phyloP scores from a whole-genome alignment of 352 stramenopile genomes.

The Pythium pectinolyticum region DNA sequence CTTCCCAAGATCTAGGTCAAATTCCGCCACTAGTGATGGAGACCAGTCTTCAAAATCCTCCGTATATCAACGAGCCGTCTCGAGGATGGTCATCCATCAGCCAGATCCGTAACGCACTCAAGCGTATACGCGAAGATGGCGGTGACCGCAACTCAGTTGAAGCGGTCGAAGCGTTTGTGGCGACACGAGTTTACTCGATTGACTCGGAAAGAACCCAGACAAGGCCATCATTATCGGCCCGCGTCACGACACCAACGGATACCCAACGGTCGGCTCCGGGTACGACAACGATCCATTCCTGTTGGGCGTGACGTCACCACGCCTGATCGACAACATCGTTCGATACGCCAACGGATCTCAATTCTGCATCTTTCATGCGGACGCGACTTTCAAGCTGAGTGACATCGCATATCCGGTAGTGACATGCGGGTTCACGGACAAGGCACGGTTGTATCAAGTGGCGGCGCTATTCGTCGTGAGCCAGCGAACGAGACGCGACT shows the following conservation, averaged over 20 bases:
- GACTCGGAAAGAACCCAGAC: not conserved
- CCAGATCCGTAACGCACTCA: not conserved
- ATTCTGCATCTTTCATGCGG: not conserved
- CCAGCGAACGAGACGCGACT: not conserved
- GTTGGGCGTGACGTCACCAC: not conserved
- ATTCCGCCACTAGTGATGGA: constrained; percentile 2
- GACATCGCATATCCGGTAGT: constrained; percentile 5
- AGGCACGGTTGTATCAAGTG: not conserved
- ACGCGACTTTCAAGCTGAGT: constrained; percentile 7
- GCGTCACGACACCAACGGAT: not conserved
- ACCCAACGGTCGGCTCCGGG: not conserved
- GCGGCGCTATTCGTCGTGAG: not conserved
- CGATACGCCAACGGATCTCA: not conserved
- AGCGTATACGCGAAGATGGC: not conserved
- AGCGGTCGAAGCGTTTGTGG: not conserved
- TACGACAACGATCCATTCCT: constrained; percentile 1
- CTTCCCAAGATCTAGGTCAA: not conserved
- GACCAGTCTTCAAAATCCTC: not conserved
- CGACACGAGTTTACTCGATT: not conserved
- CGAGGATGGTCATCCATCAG: not conserved
- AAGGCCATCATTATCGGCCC: not conserved
- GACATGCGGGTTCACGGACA: constrained; percentile 3
- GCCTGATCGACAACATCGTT: constrained; percentile 1
- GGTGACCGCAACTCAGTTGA: not conserved
- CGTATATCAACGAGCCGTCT: not conserved